Evolutionary conservation across 208 protist genomes (phyloP), one percentile per base, ranked within the genome.

Genomic region (Leishmania arabica): DNA sequence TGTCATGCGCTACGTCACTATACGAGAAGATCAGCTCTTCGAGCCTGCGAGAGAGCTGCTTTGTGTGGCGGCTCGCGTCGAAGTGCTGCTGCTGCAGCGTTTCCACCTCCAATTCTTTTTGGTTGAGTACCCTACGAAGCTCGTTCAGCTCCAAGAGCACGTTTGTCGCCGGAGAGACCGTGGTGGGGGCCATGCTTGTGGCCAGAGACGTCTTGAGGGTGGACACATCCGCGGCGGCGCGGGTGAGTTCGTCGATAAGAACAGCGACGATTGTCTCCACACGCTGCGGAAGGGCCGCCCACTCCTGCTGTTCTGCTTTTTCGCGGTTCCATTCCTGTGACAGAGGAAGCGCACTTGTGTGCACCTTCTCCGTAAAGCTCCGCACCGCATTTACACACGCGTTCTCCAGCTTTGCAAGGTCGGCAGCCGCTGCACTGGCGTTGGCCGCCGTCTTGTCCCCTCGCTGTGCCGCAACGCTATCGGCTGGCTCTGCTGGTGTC

Each of bases 31-130:
- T 31, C 13, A 80, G 70, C 42, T 89, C 78, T 31, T 85, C 82
- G 21, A 87, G 65, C 24, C 83, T 54, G 13, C 89, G 89, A 49
- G 89, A 86, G 37, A 92, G 80, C n/a, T 84, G 78, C 75, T 90
- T 90, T 17, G 47, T 60, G 17, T 86, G 72, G 15, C 87, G 86
- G 27, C 84, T 81, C 17, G 78, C 64, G 19, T 93, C 86, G 53
- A 94, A 81, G 21, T 79, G n/a, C 49, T 81, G 34, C n/a, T 89
- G 86, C 79, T 90, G 86, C 21, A 77, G 45, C 37, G 80, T 58
- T 49, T 83, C 83, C 58, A 87, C 37, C 66, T 86, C 85, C 27
- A 88, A 24, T 45, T 81, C 75, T 68, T 77, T 86, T 42, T 56
- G 15, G 47, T 84, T 86, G 0, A 87, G 51, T n/a, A 49, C 8